A percentile compares a stretch with the other conserved stretches of the same genome.
Conservation (phyloP, 139 green algal genomes). For the Asterochloris sp. region DNA sequence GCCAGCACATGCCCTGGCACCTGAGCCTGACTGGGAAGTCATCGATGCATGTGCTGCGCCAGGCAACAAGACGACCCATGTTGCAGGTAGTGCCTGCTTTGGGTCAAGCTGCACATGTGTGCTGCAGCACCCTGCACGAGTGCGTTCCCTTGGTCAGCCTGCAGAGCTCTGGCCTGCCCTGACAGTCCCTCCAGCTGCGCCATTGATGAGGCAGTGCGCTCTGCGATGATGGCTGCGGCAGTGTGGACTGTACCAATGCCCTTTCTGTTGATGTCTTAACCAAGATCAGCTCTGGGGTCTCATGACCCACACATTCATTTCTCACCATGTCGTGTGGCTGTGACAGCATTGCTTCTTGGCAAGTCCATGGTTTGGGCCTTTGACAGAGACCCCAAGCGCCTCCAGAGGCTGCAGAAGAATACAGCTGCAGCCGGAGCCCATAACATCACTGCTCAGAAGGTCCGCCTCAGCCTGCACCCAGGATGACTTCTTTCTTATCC, state of each 20-base stretch:
- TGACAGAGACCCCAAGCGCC: slow-evolving; percentile 72
- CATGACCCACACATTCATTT: no score
- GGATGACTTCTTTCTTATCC: no score
- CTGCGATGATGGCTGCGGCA: no score
- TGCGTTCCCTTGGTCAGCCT: no score
- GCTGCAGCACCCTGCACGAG: no score
- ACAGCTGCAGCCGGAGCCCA: slow-evolving; percentile 48
- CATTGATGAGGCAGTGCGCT: no score
- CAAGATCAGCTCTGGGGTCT: no score
- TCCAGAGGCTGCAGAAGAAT: slow-evolving; percentile 66
- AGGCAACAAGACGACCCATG: slow-evolving; percentile 98
- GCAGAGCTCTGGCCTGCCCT: no score
- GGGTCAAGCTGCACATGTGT: background rate
- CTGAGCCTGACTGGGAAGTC: slow-evolving; percentile 69
- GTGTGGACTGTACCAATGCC: no score
- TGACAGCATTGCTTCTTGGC: slow-evolving; percentile 6
- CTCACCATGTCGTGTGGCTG: no score
- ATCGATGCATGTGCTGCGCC: slow-evolving; percentile 94
- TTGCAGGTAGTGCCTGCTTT: slow-evolving; percentile 63
- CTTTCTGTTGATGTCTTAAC: no score
- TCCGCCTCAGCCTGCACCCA: background rate
- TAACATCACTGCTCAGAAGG: slow-evolving; percentile 32
- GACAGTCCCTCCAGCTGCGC: no score
- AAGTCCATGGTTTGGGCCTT: slow-evolving; percentile 70
- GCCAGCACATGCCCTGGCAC: slow-evolving; percentile 77